phyloP scores from a whole-genome alignment of 352 stramenopile genomes.

The Pythium folliculosum region DNA sequence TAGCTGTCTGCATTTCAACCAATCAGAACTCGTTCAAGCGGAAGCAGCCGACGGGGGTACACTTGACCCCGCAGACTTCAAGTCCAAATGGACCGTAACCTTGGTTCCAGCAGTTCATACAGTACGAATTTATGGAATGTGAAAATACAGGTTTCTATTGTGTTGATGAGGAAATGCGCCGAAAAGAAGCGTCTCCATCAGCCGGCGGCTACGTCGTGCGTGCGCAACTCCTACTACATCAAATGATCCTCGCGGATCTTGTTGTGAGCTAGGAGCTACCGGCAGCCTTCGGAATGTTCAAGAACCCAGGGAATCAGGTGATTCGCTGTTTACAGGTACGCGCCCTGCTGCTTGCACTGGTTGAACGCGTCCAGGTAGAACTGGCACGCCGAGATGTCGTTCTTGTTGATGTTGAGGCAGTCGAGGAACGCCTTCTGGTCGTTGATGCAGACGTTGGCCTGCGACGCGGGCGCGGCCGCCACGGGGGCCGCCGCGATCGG shows the following conservation, averaged over 20 bases:
- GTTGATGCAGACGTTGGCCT: conserved; percentile 44
- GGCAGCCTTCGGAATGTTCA: neutral
- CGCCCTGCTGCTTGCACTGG: conserved; percentile 79
- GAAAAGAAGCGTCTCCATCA: neutral
- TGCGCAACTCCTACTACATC: no score
- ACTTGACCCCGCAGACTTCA: conserved; percentile 15
- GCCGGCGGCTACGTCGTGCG: no score
- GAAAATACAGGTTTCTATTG: conserved; percentile 9
- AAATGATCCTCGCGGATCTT: no score
- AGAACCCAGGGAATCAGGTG: neutral
- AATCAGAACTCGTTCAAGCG: no score
- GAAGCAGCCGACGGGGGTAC: neutral
- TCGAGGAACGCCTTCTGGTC: conserved; percentile 82
- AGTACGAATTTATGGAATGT: neutral
- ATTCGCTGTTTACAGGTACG: conserved; percentile 40
- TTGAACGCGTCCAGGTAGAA: conserved; percentile 86
- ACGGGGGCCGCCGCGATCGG: conserved; percentile 21
- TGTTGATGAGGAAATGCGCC: neutral
- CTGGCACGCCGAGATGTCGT: conserved; percentile 82
- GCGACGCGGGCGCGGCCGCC: conserved; percentile 16
- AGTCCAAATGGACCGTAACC: conserved; percentile 29
- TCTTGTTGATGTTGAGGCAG: conserved; percentile 73
- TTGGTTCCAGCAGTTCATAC: neutral
- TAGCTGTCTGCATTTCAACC: neutral
- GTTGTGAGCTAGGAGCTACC: no score